Percentiles rank a stretch among this genome's conserved stretches.
Conservation (phyloP, 257 asterid genomes). For the Solanum rostratum region DNA sequence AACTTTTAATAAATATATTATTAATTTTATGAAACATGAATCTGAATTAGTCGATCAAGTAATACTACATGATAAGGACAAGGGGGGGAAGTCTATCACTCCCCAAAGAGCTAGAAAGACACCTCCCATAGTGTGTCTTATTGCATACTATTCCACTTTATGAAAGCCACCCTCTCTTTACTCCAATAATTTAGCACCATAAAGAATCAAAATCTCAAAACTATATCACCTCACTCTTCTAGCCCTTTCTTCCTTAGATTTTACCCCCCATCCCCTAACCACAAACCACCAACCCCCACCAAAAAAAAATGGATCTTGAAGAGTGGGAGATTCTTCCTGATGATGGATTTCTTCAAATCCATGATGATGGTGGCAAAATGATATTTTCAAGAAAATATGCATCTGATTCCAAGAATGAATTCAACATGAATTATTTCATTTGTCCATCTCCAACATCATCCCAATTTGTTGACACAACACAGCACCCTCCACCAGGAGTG, state of each 20-base stretch:
- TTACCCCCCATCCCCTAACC: too few species aligned
- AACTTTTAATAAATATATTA: too few species aligned
- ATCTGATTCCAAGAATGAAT: background rate
- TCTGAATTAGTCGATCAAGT: background rate
- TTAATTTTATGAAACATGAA: background rate
- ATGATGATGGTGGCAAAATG: slow-evolving; percentile 39
- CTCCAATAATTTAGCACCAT: background rate
- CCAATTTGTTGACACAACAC: slow-evolving; percentile 24
- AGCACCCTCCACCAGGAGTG: background rate
- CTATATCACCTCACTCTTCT: background rate
- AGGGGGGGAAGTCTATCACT: background rate
- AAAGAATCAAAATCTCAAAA: background rate
- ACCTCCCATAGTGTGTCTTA: background rate
- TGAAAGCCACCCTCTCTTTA: slow-evolving; percentile 14
- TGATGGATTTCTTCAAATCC: slow-evolving; percentile 59
- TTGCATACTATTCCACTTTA: slow-evolving; percentile 13
- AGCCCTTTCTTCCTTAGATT: background rate
- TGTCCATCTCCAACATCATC: slow-evolving; percentile 1
- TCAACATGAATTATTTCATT: slow-evolving; percentile 4
- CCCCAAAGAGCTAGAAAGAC: slow-evolving; percentile 12
- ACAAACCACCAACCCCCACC: too few species aligned
- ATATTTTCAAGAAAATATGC: slow-evolving; percentile 36
- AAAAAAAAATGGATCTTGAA: slow-evolving; percentile 31
- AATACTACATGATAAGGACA: background rate
- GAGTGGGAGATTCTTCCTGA: slow-evolving; percentile 83